phyloP scores from a whole-genome alignment of 2,329 filamentous ascomycete genomes.

The Fusarium illudens region DNA sequence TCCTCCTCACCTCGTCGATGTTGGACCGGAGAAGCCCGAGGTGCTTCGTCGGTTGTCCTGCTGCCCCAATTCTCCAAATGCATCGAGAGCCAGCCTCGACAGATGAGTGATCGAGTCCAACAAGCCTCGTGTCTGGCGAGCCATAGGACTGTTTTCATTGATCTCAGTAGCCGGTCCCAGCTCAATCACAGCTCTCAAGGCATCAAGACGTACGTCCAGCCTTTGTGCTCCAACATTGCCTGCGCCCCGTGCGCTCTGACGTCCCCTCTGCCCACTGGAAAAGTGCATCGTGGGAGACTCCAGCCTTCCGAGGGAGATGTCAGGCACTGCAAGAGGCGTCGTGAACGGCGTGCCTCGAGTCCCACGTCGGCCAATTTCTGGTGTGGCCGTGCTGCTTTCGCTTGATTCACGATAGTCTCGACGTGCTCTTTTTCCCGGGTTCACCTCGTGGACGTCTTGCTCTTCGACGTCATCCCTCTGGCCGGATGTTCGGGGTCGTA shows the following conservation, averaged over 20 bases:
- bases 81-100: not conserved
- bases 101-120: conserved; percentile 4
- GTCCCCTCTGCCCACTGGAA: not conserved
- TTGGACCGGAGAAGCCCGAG: not conserved
- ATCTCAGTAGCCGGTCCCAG: conserved; percentile 1
- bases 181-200: not conserved
- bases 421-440: not conserved
- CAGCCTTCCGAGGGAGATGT: not conserved
- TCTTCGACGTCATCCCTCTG: not conserved
- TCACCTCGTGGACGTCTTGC: not conserved
- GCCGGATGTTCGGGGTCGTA: not conserved
- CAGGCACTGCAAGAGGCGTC: not conserved
- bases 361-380: not conserved
- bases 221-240: not conserved
- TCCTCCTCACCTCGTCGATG: not conserved
- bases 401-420: not conserved
- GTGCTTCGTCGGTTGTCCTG: not conserved
- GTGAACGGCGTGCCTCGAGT: not conserved
- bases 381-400: not conserved
- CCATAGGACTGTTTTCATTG: not conserved
- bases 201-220: not conserved
- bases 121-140: conserved; percentile 4
- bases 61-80: not conserved
- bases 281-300: not conserved
- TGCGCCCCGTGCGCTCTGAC: not conserved